Conservation (phyloP, 495 filamentous ascomycete genomes). For the Penicillium antarcticum region DNA sequence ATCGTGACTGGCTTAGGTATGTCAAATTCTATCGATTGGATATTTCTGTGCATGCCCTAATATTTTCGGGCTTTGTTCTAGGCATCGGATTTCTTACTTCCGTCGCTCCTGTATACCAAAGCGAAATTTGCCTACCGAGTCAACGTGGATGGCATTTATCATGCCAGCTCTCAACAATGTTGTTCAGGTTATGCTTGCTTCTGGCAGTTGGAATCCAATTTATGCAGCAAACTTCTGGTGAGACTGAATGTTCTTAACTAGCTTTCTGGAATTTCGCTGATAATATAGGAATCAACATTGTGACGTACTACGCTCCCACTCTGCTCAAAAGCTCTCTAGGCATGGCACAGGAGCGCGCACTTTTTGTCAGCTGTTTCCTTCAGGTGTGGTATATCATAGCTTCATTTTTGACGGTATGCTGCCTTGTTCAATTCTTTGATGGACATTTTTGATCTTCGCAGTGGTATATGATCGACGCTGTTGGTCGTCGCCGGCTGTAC, state of each 20-base stretch:
- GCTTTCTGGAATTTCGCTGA: not conserved
- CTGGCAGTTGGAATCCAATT: slow-evolving; percentile 33
- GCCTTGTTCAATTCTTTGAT: not conserved
- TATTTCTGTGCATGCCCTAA: not conserved
- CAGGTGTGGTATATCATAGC: slow-evolving; percentile 30
- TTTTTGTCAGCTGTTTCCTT: slow-evolving; percentile 24
- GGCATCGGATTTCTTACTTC: slow-evolving; percentile 29
- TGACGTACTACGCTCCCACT: slow-evolving; percentile 31
- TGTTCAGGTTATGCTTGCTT: slow-evolving; percentile 26
- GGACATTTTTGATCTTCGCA: slow-evolving; percentile 1
- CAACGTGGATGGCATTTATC: slow-evolving; percentile 29
- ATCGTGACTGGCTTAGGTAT: slow-evolving; percentile 37
- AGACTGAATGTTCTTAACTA: too few relatives aligned
- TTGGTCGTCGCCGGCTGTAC: slow-evolving; percentile 21
- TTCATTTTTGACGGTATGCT: slow-evolving; percentile 26
- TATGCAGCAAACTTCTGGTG: slow-evolving; percentile 36
- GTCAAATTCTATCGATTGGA: not conserved
- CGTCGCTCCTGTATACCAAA: slow-evolving; percentile 32
- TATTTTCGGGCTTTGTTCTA: not conserved
- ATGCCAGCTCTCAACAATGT: slow-evolving; percentile 25
- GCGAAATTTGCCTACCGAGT: slow-evolving; percentile 22
- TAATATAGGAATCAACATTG: slow-evolving; percentile 23
- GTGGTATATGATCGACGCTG: slow-evolving; percentile 32
- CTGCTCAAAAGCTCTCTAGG: slow-evolving; percentile 24
- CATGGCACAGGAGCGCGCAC: slow-evolving; percentile 19